Base-by-base conservation (phyloP, 1,284 basidiomycete genomes). In the Bondarzewia mesenterica region DNA sequence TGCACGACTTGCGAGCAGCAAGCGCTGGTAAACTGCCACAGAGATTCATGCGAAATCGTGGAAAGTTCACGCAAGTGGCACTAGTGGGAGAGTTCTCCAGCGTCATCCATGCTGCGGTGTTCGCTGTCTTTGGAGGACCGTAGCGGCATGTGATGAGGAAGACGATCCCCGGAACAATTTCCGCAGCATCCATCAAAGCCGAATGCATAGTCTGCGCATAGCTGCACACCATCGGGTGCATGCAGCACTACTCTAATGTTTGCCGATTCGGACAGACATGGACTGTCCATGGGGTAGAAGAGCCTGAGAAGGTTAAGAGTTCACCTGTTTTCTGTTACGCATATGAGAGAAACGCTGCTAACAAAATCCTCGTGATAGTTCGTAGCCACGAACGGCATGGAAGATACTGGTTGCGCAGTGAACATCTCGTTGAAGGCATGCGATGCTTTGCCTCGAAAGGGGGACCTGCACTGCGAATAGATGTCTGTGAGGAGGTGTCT, bases 401-500 rank as follows among this genome's bases (percentile, higher is more conserved):
- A 46, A 14, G 49, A 29, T 10, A 51, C 12, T 39, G 38, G 36
- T 27, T 48, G 42, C 37, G 53, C 41, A 3, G 47, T 29, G 37
- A 60, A 55, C 58, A n/a, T n/a, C 29, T 52, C 52, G 5, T 40
- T 45, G 46, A 61, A 61, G 35, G 29, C 53, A 42, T 39, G 57
- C 45, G 14, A 57, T 35, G 44, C 44, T 21, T 45, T 45, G 14
- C 50, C 41, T n/a, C n/a, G n/a, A n/a, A n/a, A n/a, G n/a, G n/a
- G n/a, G n/a, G n/a, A n/a, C n/a, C n/a, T n/a, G n/a, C n/a, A n/a
- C n/a, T n/a, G n/a, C n/a, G n/a, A n/a, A n/a, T n/a, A n/a, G n/a
- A n/a, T n/a, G n/a, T n/a, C n/a, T n/a, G n/a, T n/a, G n/a, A n/a
- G n/a, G n/a, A n/a, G n/a, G n/a, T n/a, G n/a, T n/a, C n/a, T n/a